Base-by-base conservation (phyloP, 2,329 filamentous ascomycete genomes). In the Podosphaera xanthii region DNA sequence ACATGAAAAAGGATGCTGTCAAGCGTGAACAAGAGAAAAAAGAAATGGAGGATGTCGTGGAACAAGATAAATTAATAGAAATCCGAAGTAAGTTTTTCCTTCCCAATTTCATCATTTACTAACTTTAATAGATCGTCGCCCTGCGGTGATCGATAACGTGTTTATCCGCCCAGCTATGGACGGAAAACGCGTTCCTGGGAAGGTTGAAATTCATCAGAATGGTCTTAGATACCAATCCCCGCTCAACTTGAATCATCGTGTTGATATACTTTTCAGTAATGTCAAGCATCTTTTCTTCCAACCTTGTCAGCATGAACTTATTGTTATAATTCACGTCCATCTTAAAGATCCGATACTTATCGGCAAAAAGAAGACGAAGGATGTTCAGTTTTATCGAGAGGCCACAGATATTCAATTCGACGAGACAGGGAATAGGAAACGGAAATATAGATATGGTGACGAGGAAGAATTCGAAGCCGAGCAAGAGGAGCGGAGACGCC, bases 281-380 rank as follows among this genome's bases (percentile, higher is more conserved):
- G 87, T 98, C 70, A 94, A 94, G 71, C 92, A 98, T 70, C 77
- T 98, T 2, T 98, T 98, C 77, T 98, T 98, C 77, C 92, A 98
- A 71, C 92, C 94, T 35, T 97, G 89, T 67, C 86, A 89, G 66
- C 88, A 95, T 68, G 92, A 98, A 71, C 75, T 98, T 67, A 94
- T 98, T 64, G 94, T 98, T 64, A 87, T 98, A 66, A 96, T 98
- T 65, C 92, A 98, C 71, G 86, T 98, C 60, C 92, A 98, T 70
- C 80, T 98, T 57, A 96, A 95, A 73, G 94, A 96, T 62, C 92
- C 92, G 2, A 97, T 98, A 70, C 89, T 98, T 71, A 86, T 98
- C 63, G 92, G 92, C 62, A 97, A 84, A 73, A 94, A 94, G 75
- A 98, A 98, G 80, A 94, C 92, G 9, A 96, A 92, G 74, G 94